A percentile compares a stretch with the other conserved stretches of the same genome.
phyloP scores from a whole-genome alignment of 139 green algal genomes.

The Parachlorella kessleri region DNA sequence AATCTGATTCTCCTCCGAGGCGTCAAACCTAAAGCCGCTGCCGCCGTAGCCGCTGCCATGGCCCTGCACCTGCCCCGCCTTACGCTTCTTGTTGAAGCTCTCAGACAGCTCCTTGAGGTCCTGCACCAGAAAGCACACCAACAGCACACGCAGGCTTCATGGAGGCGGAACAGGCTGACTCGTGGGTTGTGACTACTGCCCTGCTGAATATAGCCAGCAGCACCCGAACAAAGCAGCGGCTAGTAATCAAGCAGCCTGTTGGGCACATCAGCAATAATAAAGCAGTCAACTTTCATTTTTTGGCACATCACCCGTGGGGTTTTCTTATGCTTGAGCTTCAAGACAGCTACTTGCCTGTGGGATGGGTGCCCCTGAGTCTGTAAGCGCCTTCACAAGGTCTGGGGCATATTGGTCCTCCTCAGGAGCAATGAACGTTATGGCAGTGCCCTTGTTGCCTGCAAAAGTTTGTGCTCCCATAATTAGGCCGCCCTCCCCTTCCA shows the following conservation, averaged over 20 bases:
- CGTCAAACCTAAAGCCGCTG: constrained; percentile 95
- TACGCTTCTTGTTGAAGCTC: constrained; percentile 76
- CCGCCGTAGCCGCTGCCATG: constrained; percentile 92
- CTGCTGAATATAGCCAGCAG: too few species aligned
- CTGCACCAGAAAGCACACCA: constrained; percentile 30
- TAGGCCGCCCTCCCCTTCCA: too few species aligned
- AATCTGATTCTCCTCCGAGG: constrained; percentile 78
- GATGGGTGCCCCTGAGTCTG: constrained; percentile 75
- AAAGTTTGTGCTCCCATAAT: too few species aligned
- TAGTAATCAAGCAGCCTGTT: too few species aligned
- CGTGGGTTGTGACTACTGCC: too few species aligned
- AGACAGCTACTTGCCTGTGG: constrained; percentile 54
- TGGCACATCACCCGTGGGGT: too few species aligned
- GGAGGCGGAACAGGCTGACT: neutral
- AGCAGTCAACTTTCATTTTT: too few species aligned
- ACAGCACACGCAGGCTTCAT: neutral
- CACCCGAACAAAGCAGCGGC: too few species aligned
- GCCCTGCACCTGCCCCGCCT: constrained; percentile 71
- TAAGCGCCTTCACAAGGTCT: constrained; percentile 95
- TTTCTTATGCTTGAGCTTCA: too few species aligned
- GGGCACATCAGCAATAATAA: too few species aligned
- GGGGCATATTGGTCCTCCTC: constrained; percentile 93
- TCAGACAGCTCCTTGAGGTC: constrained; percentile 65
- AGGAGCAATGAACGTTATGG: constrained; percentile 94
- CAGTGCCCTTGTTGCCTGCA: constrained; percentile 82